These are phyloP conservation scores for Cytospora mali DNA, from an alignment of 2,329 filamentous ascomycete species.

Conservation along the genomic window DNA sequence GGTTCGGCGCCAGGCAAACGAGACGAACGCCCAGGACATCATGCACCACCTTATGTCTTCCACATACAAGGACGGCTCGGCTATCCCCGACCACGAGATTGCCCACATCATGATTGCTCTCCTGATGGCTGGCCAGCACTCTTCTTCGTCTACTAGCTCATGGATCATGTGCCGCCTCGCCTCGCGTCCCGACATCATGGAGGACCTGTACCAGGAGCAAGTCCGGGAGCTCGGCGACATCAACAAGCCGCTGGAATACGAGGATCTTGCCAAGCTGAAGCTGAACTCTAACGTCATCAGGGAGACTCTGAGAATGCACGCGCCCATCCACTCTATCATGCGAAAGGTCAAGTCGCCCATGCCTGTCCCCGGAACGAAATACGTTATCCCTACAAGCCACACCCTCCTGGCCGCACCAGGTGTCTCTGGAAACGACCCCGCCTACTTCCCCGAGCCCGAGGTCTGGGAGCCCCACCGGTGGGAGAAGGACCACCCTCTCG, in stretches of 20 bases:
- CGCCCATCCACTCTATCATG: slow-evolving; percentile 94
- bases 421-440: slow-evolving; percentile 70
- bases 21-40: slow-evolving; percentile 63
- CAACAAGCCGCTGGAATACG: slow-evolving; percentile 74
- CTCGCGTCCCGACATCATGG: slow-evolving; percentile 67
- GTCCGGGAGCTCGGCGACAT: slow-evolving; percentile 71
- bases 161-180: slow-evolving; percentile 79
- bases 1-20: slow-evolving; percentile 55
- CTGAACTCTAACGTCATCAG: slow-evolving; percentile 85
- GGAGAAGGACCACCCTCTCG: slow-evolving; percentile 66
- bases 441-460: slow-evolving; percentile 80
- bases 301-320: slow-evolving; percentile 88
- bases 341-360: slow-evolving; percentile 89
- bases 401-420: slow-evolving; percentile 83
- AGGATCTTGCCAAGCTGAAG: slow-evolving; percentile 75
- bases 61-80: slow-evolving; percentile 72
- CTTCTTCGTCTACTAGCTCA: slow-evolving; percentile 73
- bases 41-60: slow-evolving; percentile 79
- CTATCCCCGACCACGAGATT: slow-evolving; percentile 73
- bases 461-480: slow-evolving; percentile 91
- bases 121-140: slow-evolving; percentile 83
- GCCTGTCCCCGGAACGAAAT: slow-evolving; percentile 79
- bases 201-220: slow-evolving; percentile 79
- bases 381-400: slow-evolving; percentile 78
- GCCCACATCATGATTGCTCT: slow-evolving; percentile 87